Conservation (phyloP, 2,329 filamentous ascomycete genomes). For the Curvularia verruculosa region DNA sequence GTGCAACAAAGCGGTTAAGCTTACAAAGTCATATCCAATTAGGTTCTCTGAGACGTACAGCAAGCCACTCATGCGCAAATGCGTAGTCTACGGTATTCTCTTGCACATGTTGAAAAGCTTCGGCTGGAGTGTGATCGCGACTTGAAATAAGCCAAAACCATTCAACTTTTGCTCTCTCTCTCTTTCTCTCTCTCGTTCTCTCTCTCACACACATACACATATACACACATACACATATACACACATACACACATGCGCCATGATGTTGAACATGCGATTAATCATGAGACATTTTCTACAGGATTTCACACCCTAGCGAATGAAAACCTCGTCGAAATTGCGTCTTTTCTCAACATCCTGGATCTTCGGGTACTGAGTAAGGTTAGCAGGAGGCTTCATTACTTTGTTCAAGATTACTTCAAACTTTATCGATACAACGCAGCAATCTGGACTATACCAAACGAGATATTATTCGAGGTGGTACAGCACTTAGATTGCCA, state of each 20-base stretch:
- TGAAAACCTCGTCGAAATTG: neutral
- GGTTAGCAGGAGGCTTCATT: neutral
- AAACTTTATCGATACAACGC: conserved; percentile 1
- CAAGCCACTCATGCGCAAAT: neutral
- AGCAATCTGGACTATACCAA: conserved; percentile 2
- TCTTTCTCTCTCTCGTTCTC: too few relatives aligned
- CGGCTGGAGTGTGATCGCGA: neutral
- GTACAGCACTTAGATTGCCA: conserved; percentile 12
- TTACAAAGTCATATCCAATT: conserved; percentile 1
- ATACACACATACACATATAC: too few relatives aligned
- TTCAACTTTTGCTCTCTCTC: too few relatives aligned
- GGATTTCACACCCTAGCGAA: conserved; percentile 13
- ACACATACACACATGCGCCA: conserved; percentile 1
- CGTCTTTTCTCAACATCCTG: conserved; percentile 1
- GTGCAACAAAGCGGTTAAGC: conserved; percentile 1
- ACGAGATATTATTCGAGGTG: conserved; percentile 17
- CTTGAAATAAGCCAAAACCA: neutral
- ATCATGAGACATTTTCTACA: neutral
- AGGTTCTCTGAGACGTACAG: conserved; percentile 1
- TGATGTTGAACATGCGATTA: neutral
- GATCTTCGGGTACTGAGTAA: conserved; percentile 1
- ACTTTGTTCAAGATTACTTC: conserved; percentile 2
- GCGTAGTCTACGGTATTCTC: neutral
- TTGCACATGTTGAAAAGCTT: neutral
- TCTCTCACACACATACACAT: conserved; percentile 3